Evolutionary conservation across 345 rosid species (phyloP), one percentile per base, ranked within the genome.

Genomic region (Citrus reticulata): DNA sequence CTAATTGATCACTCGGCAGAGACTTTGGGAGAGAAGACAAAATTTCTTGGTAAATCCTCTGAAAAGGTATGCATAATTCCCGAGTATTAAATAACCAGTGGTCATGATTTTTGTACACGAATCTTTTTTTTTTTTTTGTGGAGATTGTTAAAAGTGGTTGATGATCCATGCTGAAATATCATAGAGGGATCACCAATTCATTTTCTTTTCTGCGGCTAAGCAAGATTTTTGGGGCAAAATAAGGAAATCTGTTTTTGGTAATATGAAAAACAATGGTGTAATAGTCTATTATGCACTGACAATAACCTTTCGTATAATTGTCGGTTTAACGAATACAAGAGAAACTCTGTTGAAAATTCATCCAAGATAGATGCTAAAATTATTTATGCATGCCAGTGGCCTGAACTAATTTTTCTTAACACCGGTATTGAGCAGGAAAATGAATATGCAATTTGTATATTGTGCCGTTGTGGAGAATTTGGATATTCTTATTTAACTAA

Each of bases 1-100:
- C 86, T 88, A 32, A 76, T 87, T 76, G 85, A 87, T 80, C 51
- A 20, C 22, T 84, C 88, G 37, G 75, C 80, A 5, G 62, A 40
- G 68, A 66, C 9, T 58, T 70, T 60, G 37, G 85, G 74, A 4
- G 71, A 69, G 73, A 75, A 67, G 67, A 74, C 37, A 68, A 79
- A 70, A 49, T n/a, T 2, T 72, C 73, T 37, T 51, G 82, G 68
- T 60, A 72, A 63, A 79, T 64, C 86, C 59, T 72, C 65, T 63
- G 77, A 79, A 78, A 84, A 80, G 91, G 90, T 89, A 72, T 78
- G 86, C 77, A 32, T 78, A 34, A 63, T 39, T 75, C 54, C 55
- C 24, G 10, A 67, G 16, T 10, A 22, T 55, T 72, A 4, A 2
- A 9, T 7, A 71, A 29, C 46, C 63, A 35, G 37, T 25, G 11